Evolutionary conservation across 768 basidiomycete species (phyloP), one percentile per base, ranked within the genome.

Genomic region (Podaxis sp.): DNA sequence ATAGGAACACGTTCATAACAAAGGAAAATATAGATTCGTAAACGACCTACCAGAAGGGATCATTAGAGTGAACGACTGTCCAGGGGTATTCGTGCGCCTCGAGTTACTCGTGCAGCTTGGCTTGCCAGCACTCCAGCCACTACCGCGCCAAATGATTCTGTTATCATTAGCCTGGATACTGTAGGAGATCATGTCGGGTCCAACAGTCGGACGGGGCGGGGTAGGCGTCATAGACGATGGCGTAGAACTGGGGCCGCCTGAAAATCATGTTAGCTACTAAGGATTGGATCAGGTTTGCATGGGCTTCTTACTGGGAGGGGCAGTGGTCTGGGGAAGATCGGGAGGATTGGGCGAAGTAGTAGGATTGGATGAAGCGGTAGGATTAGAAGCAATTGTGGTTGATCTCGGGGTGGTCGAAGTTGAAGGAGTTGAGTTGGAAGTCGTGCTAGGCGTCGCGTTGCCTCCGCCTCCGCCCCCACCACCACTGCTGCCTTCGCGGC

Each of bases 51-150:
- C 60, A 33, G 53, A 41, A 13, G 25, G 17, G 22, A 61, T 53
- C 3, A 61, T 54, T n/a, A 61, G 25, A n/a, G 53, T 61, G 43
- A 61, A 61, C 9, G 60, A 61, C 37, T 54, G 25, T n/a, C 17
- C 9, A 12, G 41, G 15, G 11, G 33, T 47, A 4, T 27, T 49
- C 13, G 60, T 61, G 27, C 60, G 60, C 40, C 11, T 61, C 7
- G 60, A 49, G 12, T 9, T 59, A n/a, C 2, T 38, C 11, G 47
- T 22, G 36, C 57, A 59, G 24, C 49, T 50, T 7, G 57, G 51
- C 9, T 27, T 37, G n/a, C 8, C 22, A n/a, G 12, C 13, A 22
- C 11, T 36, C 60, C 53, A 61, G 2, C 60, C 51, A 25, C 25
- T 25, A 19, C 51, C 27, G 29, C 25, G 29, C 60, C 60, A 61